phyloP scores from a whole-genome alignment of 257 asterid genomes.

The Knoxia roxburghii region DNA sequence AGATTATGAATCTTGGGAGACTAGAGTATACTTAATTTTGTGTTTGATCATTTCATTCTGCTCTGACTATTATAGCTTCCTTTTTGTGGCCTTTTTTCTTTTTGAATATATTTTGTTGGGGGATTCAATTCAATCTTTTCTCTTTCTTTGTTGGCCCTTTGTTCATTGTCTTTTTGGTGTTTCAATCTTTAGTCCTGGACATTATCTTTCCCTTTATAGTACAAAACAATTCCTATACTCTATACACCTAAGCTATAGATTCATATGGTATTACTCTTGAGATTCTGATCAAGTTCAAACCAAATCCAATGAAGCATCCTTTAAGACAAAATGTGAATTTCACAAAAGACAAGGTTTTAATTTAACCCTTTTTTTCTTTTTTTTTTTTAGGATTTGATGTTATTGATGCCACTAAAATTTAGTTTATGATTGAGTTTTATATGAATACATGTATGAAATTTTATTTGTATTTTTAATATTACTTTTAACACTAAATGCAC shows the following conservation, averaged over 20 bases:
- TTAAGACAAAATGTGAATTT: too few relatives aligned
- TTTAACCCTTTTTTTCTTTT: not conserved
- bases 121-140: conserved; percentile 28
- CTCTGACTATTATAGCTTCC: conserved; percentile 13
- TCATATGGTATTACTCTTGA: conserved; percentile 15
- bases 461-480: too few relatives aligned
- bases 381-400: not conserved
- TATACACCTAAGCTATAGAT: conserved; percentile 3
- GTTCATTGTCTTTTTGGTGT: not conserved
- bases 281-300: not conserved
- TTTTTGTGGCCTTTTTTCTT: too few relatives aligned
- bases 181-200: conserved; percentile 2
- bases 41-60: conserved; percentile 3
- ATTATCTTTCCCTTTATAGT: conserved; percentile 7
- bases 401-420: not conserved
- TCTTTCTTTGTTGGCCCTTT: conserved; percentile 7
- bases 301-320: not conserved
- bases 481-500: too few relatives aligned
- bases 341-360: not conserved
- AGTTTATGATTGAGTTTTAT: not conserved
- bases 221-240: not conserved
- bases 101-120: conserved; percentile 30
- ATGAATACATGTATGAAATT: too few relatives aligned
- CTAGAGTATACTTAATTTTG: not conserved
- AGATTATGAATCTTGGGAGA: conserved; percentile 46